Base-by-base conservation (phyloP, 208 protist species). In the Eutreptiella sp. region DNA sequence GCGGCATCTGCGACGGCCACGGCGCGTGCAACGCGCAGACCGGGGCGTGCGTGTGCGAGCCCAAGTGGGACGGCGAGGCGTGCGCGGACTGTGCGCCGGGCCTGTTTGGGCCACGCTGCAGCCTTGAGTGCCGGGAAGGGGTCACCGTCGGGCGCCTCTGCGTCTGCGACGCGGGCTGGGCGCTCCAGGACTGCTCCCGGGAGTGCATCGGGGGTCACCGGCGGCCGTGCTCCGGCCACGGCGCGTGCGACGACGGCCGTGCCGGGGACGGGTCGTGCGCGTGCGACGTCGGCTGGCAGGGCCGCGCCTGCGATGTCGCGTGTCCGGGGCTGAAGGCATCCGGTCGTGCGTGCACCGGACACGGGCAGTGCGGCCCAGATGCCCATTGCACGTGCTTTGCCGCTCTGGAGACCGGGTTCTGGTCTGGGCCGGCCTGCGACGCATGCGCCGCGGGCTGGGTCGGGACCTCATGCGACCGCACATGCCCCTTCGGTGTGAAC, bases 61-160 rank as follows among this genome's bases (percentile, higher is more conserved):
- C 7, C 16, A 7, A 61, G 63, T n/a, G 9, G 48, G 46, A 7
- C 24, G 29, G 19, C 7, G 11, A 5, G 21, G 24, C 61, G 9
- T 84, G 58, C 21, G 58, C 11, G 5, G 9, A n/a, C 21, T 84
- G 78, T 54, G 55, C 26, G 16, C 38, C 66, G 9, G 78, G 78
- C 29, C 81, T 68, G 62, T 77, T 60, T 38, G 78, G 78, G 5
- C n/a, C 43, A 19, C n/a, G n/a, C 58, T 64, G 58, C 53, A 46
- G 48, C 21, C 33, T 21, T 16, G 50, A 58, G 48, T 64, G 58
- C 34, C 58, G 48, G 9, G 58, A 50, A n/a, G n/a, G n/a, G n/a
- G n/a, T n/a, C n/a, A n/a, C n/a, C n/a, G n/a, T n/a, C n/a, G n/a
- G n/a, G n/a, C n/a, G n/a, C n/a, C n/a, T 27, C 11, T 57, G 50